Conservation (phyloP, 495 filamentous ascomycete genomes). For the Massariosphaeria phaeospora region DNA sequence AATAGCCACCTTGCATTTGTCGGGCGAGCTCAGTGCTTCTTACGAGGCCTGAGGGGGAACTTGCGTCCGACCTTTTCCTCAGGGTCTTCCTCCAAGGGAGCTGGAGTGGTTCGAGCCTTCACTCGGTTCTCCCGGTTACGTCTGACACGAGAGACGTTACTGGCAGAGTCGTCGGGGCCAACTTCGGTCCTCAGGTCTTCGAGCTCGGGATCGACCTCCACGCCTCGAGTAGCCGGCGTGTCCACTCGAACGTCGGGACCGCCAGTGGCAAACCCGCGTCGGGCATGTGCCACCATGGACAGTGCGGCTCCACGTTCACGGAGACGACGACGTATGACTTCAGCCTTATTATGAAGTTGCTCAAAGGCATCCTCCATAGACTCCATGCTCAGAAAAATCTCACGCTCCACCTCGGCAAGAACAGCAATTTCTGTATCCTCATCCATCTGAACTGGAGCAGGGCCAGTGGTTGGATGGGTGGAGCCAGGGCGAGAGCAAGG, state of each 20-base stretch:
- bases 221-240: slow-evolving; percentile 47
- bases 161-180: slow-evolving; percentile 69
- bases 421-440: slow-evolving; percentile 91
- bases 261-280: slow-evolving; percentile 48
- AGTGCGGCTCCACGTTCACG: slow-evolving; percentile 76
- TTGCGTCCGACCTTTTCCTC: slow-evolving; percentile 39
- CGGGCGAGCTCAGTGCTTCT: too few species aligned
- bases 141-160: slow-evolving; percentile 76
- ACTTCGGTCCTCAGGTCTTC: slow-evolving; percentile 62
- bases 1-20: too few species aligned
- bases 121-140: slow-evolving; percentile 65
- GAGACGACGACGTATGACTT: slow-evolving; percentile 70
- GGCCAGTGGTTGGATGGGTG: neutral
- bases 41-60: too few species aligned
- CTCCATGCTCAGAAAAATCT: slow-evolving; percentile 92
- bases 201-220: slow-evolving; percentile 49
- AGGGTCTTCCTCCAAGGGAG: slow-evolving; percentile 78
- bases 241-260: slow-evolving; percentile 51
- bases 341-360: slow-evolving; percentile 77
- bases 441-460: slow-evolving; percentile 73
- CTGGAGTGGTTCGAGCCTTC: slow-evolving; percentile 73
- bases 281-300: slow-evolving; percentile 68
- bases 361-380: slow-evolving; percentile 93
- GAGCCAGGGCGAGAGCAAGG: slow-evolving; percentile 10
- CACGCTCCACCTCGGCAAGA: slow-evolving; percentile 84